Conservation (phyloP, 371 early-diverging fungal genomes). For the Apophysomyces elegans region DNA sequence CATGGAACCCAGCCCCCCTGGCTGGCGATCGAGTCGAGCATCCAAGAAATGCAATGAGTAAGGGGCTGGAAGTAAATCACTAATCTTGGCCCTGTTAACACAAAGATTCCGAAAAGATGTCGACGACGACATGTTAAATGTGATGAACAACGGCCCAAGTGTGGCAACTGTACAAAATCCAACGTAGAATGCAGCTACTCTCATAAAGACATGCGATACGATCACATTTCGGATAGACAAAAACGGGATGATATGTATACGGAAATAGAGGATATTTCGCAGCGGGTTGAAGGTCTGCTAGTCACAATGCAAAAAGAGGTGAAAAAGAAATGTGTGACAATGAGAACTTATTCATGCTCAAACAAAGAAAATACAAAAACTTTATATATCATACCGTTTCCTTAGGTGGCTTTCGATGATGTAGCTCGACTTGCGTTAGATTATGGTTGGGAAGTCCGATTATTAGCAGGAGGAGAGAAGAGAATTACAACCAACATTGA, state of each 20-base stretch:
- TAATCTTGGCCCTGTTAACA: neutral
- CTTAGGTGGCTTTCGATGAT: constrained; percentile 23
- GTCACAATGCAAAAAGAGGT: constrained; percentile 19
- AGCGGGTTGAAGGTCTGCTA: constrained; percentile 24
- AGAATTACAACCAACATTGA: constrained; percentile 25
- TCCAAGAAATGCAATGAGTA: constrained; percentile 34
- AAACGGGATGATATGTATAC: constrained; percentile 31
- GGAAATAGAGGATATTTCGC: constrained; percentile 30
- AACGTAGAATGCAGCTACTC: constrained; percentile 32
- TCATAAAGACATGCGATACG: constrained; percentile 28
- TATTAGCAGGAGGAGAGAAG: constrained; percentile 25
- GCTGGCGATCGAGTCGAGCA: constrained; percentile 21
- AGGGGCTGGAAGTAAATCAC: neutral
- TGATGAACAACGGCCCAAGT: constrained; percentile 27
- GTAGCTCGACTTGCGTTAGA: constrained; percentile 25
- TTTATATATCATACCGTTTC: neutral
- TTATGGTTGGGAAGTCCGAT: constrained; percentile 28
- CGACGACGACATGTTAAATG: constrained; percentile 35
- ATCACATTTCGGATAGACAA: constrained; percentile 30
- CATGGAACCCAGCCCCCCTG: neutral
- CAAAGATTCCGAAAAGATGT: constrained; percentile 14
- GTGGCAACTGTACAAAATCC: constrained; percentile 26
- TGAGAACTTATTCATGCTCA: neutral
- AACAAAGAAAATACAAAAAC: neutral
- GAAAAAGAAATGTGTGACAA: neutral